phyloP scores from a whole-genome alignment of 208 protist genomes.

The Phytomonas serpens region DNA sequence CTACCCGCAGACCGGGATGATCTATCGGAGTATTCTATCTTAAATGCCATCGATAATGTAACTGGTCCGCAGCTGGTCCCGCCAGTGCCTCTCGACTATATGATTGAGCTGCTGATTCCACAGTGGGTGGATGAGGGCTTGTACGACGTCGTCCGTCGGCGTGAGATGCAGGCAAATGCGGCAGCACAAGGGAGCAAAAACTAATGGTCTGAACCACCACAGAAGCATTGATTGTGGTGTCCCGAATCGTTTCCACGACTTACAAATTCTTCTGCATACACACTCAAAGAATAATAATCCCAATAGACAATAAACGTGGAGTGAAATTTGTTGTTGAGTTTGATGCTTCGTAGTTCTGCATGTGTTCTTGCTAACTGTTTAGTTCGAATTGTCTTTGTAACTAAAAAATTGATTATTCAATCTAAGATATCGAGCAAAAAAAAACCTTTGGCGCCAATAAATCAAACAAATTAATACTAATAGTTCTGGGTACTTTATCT shows the following conservation, averaged over 20 bases:
- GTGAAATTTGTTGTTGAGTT: not conserved
- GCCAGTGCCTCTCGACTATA: conserved; percentile 52
- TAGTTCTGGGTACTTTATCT: not conserved
- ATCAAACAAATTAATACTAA: not conserved
- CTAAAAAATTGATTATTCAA: not conserved
- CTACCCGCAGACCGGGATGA: conserved; percentile 25
- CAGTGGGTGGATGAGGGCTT: conserved; percentile 60
- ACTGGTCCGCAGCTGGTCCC: conserved; percentile 10
- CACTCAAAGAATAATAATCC: conserved; percentile 8
- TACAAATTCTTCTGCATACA: not conserved
- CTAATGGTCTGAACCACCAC: not conserved
- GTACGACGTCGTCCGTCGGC: conserved; percentile 28
- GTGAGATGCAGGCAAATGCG: conserved; percentile 6
- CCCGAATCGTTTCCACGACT: not conserved
- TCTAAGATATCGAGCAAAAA: not conserved
- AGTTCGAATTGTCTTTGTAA: not conserved
- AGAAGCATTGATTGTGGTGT: not conserved
- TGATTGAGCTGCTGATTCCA: conserved; percentile 60
- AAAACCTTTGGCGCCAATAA: not conserved
- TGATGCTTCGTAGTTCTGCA: not conserved
- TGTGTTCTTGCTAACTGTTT: not conserved
- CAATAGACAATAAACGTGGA: not conserved
- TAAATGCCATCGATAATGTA: conserved; percentile 22
- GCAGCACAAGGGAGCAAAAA: not conserved
- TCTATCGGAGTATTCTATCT: conserved; percentile 35